Evolutionary conservation across 2,329 filamentous ascomycete genomes (phyloP), one percentile per base, ranked within the genome.

Genomic region (Tothia fuscella): DNA sequence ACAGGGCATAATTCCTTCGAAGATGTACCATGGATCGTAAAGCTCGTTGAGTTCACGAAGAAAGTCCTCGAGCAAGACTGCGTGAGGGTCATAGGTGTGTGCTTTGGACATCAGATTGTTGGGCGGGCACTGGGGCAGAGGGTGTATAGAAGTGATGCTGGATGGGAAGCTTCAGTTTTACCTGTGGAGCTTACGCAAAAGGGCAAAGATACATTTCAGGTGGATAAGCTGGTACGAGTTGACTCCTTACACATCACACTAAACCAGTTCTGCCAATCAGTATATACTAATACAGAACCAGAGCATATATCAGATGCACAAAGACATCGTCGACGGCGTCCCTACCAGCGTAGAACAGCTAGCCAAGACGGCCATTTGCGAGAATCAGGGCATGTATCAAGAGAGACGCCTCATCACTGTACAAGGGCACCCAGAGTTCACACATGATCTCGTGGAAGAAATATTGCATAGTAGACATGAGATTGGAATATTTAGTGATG

Each of bases 371-470:
- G 68, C 71, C 3, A 62, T 68, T 34, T 93, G 86, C 62, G 63
- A 69, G 7, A 77, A 86, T n/a, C 86, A 93, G 59, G 82, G 78
- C 47, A 85, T 93, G 73, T 82, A 91, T 56, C 60, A 69, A 16
- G 73, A 78, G 6, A 66, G 70, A 31, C 70, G 71, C 26, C 66
- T 83, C 46, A 78, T 93, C 46, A 79, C 83, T 0, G 74, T 93
- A 1, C 86, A 94, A 64, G 86, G 85, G 5, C 86, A 93, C 58
- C 87, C 86, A 1, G 87, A 94, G 59, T 91, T 89, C 56, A 82
- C 71, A 3, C 68, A 70, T 45, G 71, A 76, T 13, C 87, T 93
- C 49, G 74, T 87, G 51, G 66, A 63, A 14, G 79, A 85, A 57
- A 61, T 93, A 28, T 60, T 89, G 42, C 67, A 72, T 46, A 63